Percentiles rank a stretch among this genome's conserved stretches.
These are phyloP conservation scores for Globisporangium irregulare DNA, from an alignment of 352 stramenopile species.

Conservation along the genomic window DNA sequence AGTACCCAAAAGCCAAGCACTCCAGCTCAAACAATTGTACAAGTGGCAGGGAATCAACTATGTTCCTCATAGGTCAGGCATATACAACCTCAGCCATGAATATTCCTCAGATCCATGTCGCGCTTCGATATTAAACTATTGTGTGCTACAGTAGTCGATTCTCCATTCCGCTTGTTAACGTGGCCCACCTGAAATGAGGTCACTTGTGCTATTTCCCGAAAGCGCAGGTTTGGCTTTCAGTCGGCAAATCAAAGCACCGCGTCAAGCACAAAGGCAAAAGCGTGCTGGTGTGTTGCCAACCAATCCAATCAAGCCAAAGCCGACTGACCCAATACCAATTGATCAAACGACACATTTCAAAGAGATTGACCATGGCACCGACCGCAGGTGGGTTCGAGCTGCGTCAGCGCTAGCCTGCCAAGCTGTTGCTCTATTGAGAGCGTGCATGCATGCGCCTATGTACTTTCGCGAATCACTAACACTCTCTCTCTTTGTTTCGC, in stretches of 20 bases:
- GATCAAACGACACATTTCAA: conserved; percentile 1
- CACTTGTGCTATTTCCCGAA: background rate
- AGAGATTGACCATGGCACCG: conserved; percentile 34
- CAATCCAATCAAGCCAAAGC: background rate
- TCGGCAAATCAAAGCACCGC: background rate
- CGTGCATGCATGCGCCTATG: background rate
- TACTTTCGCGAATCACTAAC: background rate
- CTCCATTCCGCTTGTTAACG: background rate
- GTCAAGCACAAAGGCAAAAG: background rate
- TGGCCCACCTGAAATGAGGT: background rate
- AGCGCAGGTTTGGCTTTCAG: background rate
- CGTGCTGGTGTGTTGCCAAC: background rate
- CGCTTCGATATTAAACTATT: background rate
- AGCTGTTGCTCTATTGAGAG: background rate
- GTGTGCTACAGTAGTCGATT: background rate
- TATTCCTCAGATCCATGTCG: too few species aligned
- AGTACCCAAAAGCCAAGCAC: too few species aligned
- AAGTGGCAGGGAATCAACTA: too few species aligned
- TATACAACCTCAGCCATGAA: too few species aligned
- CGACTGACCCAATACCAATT: background rate
- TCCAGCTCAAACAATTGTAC: too few species aligned
- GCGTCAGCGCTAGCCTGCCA: background rate
- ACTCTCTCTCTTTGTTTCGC: background rate
- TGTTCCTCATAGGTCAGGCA: too few species aligned
- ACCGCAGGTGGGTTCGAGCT: conserved; percentile 34